Evolutionary conservation across 345 rosid species (phyloP), one percentile per base, ranked within the genome.

Genomic region (Dimocarpus longan): DNA sequence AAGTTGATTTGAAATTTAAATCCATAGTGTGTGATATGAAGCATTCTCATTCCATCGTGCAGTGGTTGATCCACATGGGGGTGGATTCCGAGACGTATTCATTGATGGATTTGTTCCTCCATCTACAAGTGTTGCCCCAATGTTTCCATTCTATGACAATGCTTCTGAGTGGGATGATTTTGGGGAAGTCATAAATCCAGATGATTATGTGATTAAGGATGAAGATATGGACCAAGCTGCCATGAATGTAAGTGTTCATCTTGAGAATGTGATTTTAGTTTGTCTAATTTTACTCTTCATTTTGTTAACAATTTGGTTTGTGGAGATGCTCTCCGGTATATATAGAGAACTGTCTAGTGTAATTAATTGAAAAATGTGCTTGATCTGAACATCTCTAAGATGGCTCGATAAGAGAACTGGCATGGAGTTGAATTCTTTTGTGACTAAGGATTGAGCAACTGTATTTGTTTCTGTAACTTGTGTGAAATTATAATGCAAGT

Each of bases 151-250:
- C 83, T 96, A 85, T 85, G 97, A 94, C 73, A 90, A 85, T 82
- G 81, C 88, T 76, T 73, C 85, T 71, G 99, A 94, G 74, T 96
- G 99, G 99, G 95, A 93, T 83, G 99, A 96, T 81, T 96, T 91
- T 88, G 99, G 99, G 32, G 99, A 96, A 86, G 90, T 96, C 70
- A 90, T 96, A 76, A 96, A 94, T 84, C 98, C 99, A 56, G 98
- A 96, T 85, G 97, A 96, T 84, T 96, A 96, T 50, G 88, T 92
- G 79, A 86, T 88, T 63, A 93, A 96, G 82, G 99, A 96, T 80
- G 95, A 88, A 74, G 95, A 87, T 86, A 91, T 94, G 91, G 91
- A 93, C 85, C 94, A 84, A 64, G 84, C 86, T 78, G 83, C 89
- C 67, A 81, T 90, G 91, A 89, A 81, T 80, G 98, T 95, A 85